Evolutionary conservation across 331 rosid species (phyloP), one percentile per base, ranked within the genome.

Genomic region (Prunus yedoensis): DNA sequence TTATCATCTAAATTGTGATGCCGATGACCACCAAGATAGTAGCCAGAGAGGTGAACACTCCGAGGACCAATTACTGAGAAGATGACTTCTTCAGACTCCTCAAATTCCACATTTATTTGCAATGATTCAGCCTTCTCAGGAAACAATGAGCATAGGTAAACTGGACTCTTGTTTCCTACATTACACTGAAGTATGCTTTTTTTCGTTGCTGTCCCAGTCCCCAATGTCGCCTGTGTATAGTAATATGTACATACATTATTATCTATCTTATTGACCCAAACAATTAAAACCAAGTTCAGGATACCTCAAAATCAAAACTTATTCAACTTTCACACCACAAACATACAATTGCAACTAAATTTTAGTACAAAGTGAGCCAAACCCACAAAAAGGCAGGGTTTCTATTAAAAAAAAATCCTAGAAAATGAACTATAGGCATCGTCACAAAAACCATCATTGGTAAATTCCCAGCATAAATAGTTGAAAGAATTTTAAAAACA

Each of bases 111-210:
- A 75, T 90, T 88, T 9, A 94, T 77, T 47, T 90, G 98, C 87
- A 90, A 73, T 3, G 94, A 91, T 82, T 94, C 98, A 0, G 74
- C 51, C 80, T 17, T 87, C 67, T 81, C 88, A 6, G 97, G 94
- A 82, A 84, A 87, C 83, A 89, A 86, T 49, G 91, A 84, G 74
- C 98, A 94, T 0, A 94, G 77, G 76, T 83, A 91, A 18, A 94
- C 89, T 63, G 98, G 98, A 66, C 93, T 91, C 58, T 70, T 87
- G 77, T 82, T 83, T 65, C 98, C 98, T 3, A 91, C 89, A 71
- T 91, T 94, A 78, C 98, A 94, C 80, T 94, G 98, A 77, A 94
- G 89, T 20, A 83, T 83, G 68, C 98, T 89, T 79, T 85, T 91
- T 4, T 78, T 46, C 0, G 85, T 77, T 12, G 90, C 91, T 46